These are phyloP conservation scores for Ogataea populi-albae DNA, from an alignment of 805 yeast species.

Conservation along the genomic window DNA sequence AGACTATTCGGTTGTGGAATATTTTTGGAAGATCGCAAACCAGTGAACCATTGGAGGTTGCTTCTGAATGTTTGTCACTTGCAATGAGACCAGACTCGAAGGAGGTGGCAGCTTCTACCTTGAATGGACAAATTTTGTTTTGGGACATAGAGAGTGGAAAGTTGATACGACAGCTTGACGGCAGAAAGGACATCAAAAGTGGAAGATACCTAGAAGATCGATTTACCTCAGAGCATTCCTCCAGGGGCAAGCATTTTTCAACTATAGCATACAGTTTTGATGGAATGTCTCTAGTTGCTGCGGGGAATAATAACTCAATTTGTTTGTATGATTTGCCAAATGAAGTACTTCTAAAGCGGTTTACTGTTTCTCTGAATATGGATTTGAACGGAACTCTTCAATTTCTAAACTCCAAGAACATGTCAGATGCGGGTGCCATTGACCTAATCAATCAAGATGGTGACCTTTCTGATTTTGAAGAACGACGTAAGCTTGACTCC, in stretches of 20 bases:
- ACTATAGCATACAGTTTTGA: slow-evolving; percentile 84
- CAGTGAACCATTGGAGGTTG: slow-evolving; percentile 87
- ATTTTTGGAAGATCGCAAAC: slow-evolving; percentile 82
- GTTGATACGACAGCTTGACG: slow-evolving; percentile 82
- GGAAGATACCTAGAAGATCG: slow-evolving; percentile 85
- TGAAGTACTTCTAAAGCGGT: slow-evolving; percentile 79
- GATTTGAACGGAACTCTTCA: slow-evolving; percentile 83
- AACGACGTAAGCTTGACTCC: slow-evolving; percentile 49
- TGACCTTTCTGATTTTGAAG: slow-evolving; percentile 82
- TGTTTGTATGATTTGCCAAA: slow-evolving; percentile 89
- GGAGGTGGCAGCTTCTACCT: slow-evolving; percentile 80
- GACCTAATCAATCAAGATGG: slow-evolving; percentile 83
- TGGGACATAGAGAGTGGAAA: slow-evolving; percentile 82
- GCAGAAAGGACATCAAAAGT: slow-evolving; percentile 77
- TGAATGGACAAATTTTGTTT: slow-evolving; percentile 81
- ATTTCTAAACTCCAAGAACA: slow-evolving; percentile 69
- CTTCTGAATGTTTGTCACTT: slow-evolving; percentile 77
- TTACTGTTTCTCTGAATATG: slow-evolving; percentile 87
- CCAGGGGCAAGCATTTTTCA: slow-evolving; percentile 80
- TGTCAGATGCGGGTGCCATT: slow-evolving; percentile 86
- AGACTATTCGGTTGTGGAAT: slow-evolving; percentile 89
- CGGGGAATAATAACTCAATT: slow-evolving; percentile 87
- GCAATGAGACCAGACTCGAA: slow-evolving; percentile 92
- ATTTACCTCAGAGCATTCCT: slow-evolving; percentile 74
- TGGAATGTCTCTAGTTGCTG: slow-evolving; percentile 85